Evolutionary conservation across 441 rosid genomes (phyloP).

Genomic region (Geranium incanum): DNA sequence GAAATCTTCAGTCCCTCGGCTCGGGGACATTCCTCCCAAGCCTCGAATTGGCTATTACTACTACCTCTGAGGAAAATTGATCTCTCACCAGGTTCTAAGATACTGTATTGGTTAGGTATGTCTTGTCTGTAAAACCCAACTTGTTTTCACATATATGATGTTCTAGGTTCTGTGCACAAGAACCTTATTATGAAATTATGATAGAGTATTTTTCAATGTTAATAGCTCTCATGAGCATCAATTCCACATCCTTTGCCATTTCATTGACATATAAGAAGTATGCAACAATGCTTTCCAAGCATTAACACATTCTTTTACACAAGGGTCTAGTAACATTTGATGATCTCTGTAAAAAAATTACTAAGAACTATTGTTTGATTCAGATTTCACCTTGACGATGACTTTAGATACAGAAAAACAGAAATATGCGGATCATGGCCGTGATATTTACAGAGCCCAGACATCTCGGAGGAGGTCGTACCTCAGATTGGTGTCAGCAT

Average conservation of each 20-base stretch:
- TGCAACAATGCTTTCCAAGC: too few relatives aligned
- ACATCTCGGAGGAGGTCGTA: constrained; percentile 75
- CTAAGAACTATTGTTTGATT: too few relatives aligned
- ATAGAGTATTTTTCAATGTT: neutral
- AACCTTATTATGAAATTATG: constrained; percentile 1
- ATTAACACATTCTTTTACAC: too few relatives aligned
- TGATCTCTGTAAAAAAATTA: too few relatives aligned
- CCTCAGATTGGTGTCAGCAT: constrained; percentile 40
- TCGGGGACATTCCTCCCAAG: constrained; percentile 25
- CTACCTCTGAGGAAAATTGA: constrained; percentile 27
- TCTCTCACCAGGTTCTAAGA: constrained; percentile 19
- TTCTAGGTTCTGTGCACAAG: neutral
- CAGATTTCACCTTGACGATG: too few relatives aligned
- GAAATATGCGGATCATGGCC: constrained; percentile 12
- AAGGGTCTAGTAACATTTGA: too few relatives aligned
- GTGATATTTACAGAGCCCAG: constrained; percentile 45
- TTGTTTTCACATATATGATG: constrained; percentile 17
- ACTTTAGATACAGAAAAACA: too few relatives aligned
- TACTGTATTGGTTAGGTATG: constrained; percentile 20
- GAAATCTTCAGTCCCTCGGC: constrained; percentile 46
- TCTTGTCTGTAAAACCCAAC: constrained; percentile 26
- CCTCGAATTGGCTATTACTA: constrained; percentile 20
- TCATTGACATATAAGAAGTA: too few relatives aligned
- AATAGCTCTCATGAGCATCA: too few relatives aligned
- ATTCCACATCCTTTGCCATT: too few relatives aligned